Conservation (phyloP, 2,329 filamentous ascomycete species). For the Aureobasidium sp. region DNA sequence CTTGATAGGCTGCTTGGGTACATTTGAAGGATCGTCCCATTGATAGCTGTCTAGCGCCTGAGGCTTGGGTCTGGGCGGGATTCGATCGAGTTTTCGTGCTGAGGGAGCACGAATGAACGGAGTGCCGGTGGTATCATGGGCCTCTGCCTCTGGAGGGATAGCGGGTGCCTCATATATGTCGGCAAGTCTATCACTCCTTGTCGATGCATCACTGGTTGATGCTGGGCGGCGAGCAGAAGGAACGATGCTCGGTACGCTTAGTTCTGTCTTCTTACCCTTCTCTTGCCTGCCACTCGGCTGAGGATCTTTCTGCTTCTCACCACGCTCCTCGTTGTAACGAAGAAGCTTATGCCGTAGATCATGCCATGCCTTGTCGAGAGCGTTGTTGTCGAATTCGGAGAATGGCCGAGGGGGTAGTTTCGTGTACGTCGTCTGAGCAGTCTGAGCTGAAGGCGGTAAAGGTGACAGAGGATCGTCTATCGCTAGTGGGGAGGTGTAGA, state of each 20-base stretch:
- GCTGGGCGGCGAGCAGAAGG: background rate
- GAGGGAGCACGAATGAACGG: slow-evolving; percentile 46
- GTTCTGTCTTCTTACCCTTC: slow-evolving; percentile 11
- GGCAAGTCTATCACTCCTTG: background rate
- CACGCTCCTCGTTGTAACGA: slow-evolving; percentile 28
- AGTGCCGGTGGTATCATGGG: slow-evolving; percentile 37
- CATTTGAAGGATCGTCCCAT: slow-evolving; percentile 37
- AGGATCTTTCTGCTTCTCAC: slow-evolving; percentile 24
- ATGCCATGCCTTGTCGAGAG: slow-evolving; percentile 31
- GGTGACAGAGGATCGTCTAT: slow-evolving; percentile 35
- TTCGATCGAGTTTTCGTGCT: slow-evolving; percentile 21
- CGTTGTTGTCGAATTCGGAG: slow-evolving; percentile 31
- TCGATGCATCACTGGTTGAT: slow-evolving; percentile 2
- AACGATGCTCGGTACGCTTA: background rate
- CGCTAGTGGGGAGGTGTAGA: slow-evolving; percentile 30
- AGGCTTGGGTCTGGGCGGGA: slow-evolving; percentile 27
- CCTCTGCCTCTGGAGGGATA: slow-evolving; percentile 14
- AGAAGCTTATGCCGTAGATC: slow-evolving; percentile 29
- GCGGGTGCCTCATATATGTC: slow-evolving; percentile 14
- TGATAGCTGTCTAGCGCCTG: slow-evolving; percentile 41
- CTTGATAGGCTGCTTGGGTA: slow-evolving; percentile 18
- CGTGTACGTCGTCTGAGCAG: slow-evolving; percentile 18
- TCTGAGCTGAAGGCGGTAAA: slow-evolving; percentile 26
- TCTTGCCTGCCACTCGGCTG: background rate
- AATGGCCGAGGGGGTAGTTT: slow-evolving; percentile 31